These are phyloP conservation scores for Boletus pseudopeckii DNA, from an alignment of 768 basidiomycete genomes.

Conservation along the genomic window DNA sequence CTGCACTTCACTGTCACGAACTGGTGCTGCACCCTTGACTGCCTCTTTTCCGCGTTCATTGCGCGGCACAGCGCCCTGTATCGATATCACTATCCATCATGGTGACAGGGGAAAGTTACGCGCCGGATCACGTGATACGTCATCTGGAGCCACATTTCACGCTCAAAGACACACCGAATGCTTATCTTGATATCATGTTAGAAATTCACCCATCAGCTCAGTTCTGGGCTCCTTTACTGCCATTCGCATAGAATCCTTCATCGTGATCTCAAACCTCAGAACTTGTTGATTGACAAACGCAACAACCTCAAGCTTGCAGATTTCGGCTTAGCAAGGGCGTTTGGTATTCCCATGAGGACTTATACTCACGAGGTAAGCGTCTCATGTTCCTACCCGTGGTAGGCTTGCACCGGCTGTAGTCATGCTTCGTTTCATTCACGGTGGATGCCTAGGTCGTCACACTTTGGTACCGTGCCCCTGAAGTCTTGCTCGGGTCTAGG, in stretches of 20 bases:
- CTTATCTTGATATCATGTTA: conserved; percentile 33
- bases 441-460: conserved; percentile 78
- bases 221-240: conserved; percentile 88
- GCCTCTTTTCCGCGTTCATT: not conserved
- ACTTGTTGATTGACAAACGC: conserved; percentile 84
- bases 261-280: conserved; percentile 95
- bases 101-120: conserved; percentile 20
- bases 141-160: not conserved
- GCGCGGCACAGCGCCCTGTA: conserved; percentile 5
- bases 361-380: conserved; percentile 91
- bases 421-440: conserved; percentile 7
- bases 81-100: conserved; percentile 20
- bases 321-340: conserved; percentile 94
- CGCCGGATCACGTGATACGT: conserved; percentile 32
- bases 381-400: conserved; percentile 1
- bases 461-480: conserved; percentile 98
- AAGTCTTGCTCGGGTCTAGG: conserved; percentile 91
- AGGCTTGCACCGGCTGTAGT: not conserved
- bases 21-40: not conserved
- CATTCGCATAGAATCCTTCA: conserved; percentile 96
- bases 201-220: conserved; percentile 97
- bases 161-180: not conserved
- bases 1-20: conserved; percentile 1
- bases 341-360: conserved; percentile 98
- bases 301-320: conserved; percentile 95